Percentiles rank a stretch among this genome's conserved stretches.
These are phyloP conservation scores for Dactylella cylindrospora DNA, from an alignment of 2,329 filamentous ascomycete genomes.

Conservation along the genomic window DNA sequence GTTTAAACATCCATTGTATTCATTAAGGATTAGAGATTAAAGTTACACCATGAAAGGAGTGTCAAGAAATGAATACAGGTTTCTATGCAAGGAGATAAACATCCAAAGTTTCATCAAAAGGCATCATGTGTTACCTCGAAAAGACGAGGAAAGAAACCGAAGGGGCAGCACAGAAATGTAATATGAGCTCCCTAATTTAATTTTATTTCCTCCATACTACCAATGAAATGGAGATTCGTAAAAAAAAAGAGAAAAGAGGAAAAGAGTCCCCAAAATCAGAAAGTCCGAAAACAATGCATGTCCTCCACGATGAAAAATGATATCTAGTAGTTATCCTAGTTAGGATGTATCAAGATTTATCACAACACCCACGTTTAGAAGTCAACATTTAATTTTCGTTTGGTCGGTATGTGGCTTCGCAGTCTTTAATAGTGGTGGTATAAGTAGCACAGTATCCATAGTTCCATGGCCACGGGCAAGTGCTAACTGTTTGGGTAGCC, in stretches of 20 bases:
- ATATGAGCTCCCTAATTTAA: too few relatives aligned
- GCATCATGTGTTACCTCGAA: too few relatives aligned
- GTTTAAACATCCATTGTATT: background rate
- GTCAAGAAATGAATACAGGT: slow-evolving; percentile 27
- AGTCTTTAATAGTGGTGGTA: slow-evolving; percentile 19
- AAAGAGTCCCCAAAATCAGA: background rate
- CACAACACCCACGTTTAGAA: too few relatives aligned
- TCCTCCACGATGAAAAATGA: too few relatives aligned
- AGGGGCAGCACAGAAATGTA: too few relatives aligned
- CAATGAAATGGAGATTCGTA: background rate
- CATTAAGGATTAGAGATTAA: slow-evolving; percentile 34
- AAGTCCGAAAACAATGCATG: background rate
- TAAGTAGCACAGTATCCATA: slow-evolving; percentile 11
- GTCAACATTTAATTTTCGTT: too few relatives aligned
- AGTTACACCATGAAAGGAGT: slow-evolving; percentile 20
- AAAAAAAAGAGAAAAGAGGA: background rate
- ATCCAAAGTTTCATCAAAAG: too few relatives aligned
- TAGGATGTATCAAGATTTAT: too few relatives aligned
- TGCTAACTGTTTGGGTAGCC: slow-evolving; percentile 12
- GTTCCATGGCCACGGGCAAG: slow-evolving; percentile 18
- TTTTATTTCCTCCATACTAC: too few relatives aligned
- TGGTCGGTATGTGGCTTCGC: slow-evolving; percentile 9
- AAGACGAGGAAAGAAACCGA: too few relatives aligned
- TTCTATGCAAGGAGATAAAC: too few relatives aligned
- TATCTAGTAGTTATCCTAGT: too few relatives aligned